A percentile compares a stretch with the other conserved stretches of the same genome.
These are phyloP conservation scores for Diaporthe ampelina DNA, from an alignment of 2,329 filamentous ascomycete species.

Conservation along the genomic window DNA sequence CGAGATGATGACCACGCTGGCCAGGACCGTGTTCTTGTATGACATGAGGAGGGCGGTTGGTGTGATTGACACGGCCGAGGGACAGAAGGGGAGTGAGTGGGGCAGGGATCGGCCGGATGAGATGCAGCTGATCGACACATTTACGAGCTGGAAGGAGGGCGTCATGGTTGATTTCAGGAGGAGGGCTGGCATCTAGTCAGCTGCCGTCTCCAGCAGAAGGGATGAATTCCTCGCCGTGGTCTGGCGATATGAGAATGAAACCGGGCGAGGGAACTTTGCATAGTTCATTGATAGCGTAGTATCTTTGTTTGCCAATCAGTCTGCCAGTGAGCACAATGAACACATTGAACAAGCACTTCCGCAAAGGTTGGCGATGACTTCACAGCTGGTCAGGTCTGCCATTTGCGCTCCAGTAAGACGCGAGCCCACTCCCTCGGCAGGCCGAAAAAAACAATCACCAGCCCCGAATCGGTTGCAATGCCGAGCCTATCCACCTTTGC, in stretches of 20 bases:
- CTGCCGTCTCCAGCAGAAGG: neutral
- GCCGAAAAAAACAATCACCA: neutral
- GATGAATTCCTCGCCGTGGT: neutral
- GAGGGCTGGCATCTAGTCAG: slow-evolving; percentile 41
- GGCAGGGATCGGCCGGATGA: slow-evolving; percentile 70
- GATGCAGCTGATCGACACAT: slow-evolving; percentile 80
- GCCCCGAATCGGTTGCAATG: slow-evolving; percentile 28
- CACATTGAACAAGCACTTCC: no score
- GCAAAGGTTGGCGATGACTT: neutral
- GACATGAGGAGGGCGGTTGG: slow-evolving; percentile 68
- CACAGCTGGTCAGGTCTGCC: neutral
- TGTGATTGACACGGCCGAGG: slow-evolving; percentile 66
- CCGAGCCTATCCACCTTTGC: slow-evolving; percentile 5
- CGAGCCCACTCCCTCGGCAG: neutral
- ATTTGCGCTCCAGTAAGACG: slow-evolving; percentile 30
- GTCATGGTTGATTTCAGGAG: slow-evolving; percentile 74
- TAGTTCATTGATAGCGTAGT: neutral
- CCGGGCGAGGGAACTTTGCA: neutral
- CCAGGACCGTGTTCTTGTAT: slow-evolving; percentile 72
- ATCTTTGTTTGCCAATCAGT: neutral
- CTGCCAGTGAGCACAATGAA: neutral
- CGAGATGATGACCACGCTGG: slow-evolving; percentile 75
- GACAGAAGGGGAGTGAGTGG: slow-evolving; percentile 61
- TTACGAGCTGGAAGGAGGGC: slow-evolving; percentile 81
- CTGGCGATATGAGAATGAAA: neutral